A percentile compares a stretch with the other conserved stretches of the same genome.
Evolutionary conservation across 2,329 filamentous ascomycete genomes (phyloP).

Genomic region (Pseudomassariella vexata): DNA sequence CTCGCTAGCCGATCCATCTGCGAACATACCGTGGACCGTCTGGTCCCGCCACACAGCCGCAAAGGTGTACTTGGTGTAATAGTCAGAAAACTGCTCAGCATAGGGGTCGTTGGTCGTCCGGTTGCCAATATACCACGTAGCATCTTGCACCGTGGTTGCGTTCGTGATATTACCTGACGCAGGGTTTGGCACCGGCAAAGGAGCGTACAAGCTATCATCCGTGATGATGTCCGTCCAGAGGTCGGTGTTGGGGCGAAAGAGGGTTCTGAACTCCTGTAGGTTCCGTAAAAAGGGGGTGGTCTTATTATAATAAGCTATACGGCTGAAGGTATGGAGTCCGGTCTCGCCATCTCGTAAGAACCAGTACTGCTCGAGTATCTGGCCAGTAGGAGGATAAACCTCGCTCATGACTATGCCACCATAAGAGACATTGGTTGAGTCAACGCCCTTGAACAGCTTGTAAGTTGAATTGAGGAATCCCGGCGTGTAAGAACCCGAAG

Average conservation of each 20-base stretch:
- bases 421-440: slow-evolving; percentile 44
- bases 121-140: slow-evolving; percentile 55
- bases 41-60: slow-evolving; percentile 52
- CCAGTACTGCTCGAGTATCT: slow-evolving; percentile 59
- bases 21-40: slow-evolving; percentile 49
- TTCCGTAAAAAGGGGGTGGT: slow-evolving; percentile 50
- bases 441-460: slow-evolving; percentile 43
- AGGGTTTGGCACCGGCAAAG: slow-evolving; percentile 39
- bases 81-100: slow-evolving; percentile 48
- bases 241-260: slow-evolving; percentile 53
- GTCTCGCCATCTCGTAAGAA: slow-evolving; percentile 58
- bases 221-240: slow-evolving; percentile 60
- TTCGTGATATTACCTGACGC: slow-evolving; percentile 33
- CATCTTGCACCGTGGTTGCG: slow-evolving; percentile 49
- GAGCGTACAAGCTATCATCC: slow-evolving; percentile 41
- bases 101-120: slow-evolving; percentile 49
- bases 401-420: slow-evolving; percentile 56
- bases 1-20: slow-evolving; percentile 42
- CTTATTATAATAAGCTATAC: slow-evolving; percentile 54
- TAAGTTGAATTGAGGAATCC: slow-evolving; percentile 43
- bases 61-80: slow-evolving; percentile 64
- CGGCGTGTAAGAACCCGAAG: slow-evolving; percentile 53
- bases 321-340: slow-evolving; percentile 54
- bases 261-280: slow-evolving; percentile 53
- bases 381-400: slow-evolving; percentile 50